These are phyloP conservation scores for Tricharina praecox DNA, from an alignment of 495 filamentous ascomycete genomes.

Conservation along the genomic window DNA sequence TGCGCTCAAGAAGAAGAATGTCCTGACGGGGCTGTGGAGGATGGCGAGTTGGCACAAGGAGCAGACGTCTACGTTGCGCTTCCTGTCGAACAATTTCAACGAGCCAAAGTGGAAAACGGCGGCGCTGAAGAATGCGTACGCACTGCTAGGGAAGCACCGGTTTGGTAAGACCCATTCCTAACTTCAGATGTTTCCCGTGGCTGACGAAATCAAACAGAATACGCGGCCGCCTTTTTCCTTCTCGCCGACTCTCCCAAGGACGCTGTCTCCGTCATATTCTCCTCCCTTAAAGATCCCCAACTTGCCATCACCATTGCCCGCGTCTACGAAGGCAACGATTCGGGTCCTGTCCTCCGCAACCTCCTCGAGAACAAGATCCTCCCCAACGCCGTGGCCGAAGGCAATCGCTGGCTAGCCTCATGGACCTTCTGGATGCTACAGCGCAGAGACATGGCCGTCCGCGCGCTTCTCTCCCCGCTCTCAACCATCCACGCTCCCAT, in stretches of 20 bases:
- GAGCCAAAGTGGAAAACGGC: constrained; percentile 75
- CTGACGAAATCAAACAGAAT: constrained; percentile 57
- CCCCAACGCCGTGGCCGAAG: constrained; percentile 55
- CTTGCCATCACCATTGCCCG: constrained; percentile 81
- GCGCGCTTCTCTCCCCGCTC: constrained; percentile 58
- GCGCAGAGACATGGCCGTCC: constrained; percentile 66
- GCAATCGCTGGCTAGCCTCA: constrained; percentile 83
- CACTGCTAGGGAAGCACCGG: constrained; percentile 76
- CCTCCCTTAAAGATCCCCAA: constrained; percentile 72
- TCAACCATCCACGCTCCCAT: constrained; percentile 50
- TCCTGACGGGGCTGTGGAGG: constrained; percentile 83
- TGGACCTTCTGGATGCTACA: constrained; percentile 95
- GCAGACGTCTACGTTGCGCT: constrained; percentile 54
- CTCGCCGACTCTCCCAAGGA: constrained; percentile 72
- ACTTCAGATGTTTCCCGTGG: too few relatives aligned
- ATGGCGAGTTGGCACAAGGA: constrained; percentile 87
- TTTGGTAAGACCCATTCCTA: constrained; percentile 70
- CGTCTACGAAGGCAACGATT: constrained; percentile 66
- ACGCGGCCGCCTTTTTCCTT: constrained; percentile 91
- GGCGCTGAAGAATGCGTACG: constrained; percentile 92
- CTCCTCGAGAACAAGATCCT: constrained; percentile 69
- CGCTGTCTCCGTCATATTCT: constrained; percentile 67
- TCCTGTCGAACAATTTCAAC: constrained; percentile 76
- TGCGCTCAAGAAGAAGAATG: constrained; percentile 76
- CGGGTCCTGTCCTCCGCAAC: constrained; percentile 52